These are phyloP conservation scores for Yueomyces sp. DNA, from an alignment of 1,139 yeast species.

Conservation along the genomic window DNA sequence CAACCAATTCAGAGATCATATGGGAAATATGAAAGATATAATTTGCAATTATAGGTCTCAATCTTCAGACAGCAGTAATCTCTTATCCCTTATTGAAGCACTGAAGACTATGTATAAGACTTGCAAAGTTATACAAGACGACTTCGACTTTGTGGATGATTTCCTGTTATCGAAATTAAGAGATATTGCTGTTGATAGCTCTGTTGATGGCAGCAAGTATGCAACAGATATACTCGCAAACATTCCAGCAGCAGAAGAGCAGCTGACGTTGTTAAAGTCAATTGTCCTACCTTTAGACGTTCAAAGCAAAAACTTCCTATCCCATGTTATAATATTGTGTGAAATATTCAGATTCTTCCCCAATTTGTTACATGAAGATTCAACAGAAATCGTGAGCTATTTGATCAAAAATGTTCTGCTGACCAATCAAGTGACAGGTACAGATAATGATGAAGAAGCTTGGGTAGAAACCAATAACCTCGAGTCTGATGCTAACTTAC, in stretches of 20 bases:
- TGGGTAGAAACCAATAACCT: slow-evolving; percentile 43
- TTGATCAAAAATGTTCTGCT: slow-evolving; percentile 52
- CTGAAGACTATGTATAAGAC: slow-evolving; percentile 54
- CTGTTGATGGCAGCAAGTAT: slow-evolving; percentile 53
- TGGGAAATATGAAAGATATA: slow-evolving; percentile 35
- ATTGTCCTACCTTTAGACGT: slow-evolving; percentile 41
- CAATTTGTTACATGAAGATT: slow-evolving; percentile 37
- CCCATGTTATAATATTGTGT: slow-evolving; percentile 49
- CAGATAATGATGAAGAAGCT: slow-evolving; percentile 16
- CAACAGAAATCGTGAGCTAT: slow-evolving; percentile 45
- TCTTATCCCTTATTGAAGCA: slow-evolving; percentile 23
- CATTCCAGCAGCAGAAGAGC: slow-evolving; percentile 31
- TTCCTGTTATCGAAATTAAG: slow-evolving; percentile 32
- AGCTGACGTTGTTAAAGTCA: slow-evolving; percentile 29
- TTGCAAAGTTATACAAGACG: slow-evolving; percentile 28
- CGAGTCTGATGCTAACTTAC: slow-evolving; percentile 22
- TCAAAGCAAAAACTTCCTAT: slow-evolving; percentile 29
- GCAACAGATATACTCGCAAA: slow-evolving; percentile 48
- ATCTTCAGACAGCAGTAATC: slow-evolving; percentile 20
- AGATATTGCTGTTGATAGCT: slow-evolving; percentile 38
- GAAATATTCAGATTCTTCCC: slow-evolving; percentile 49
- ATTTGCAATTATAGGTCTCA: slow-evolving; percentile 12
- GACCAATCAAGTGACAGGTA: slow-evolving; percentile 29
- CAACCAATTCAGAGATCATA: slow-evolving; percentile 48
- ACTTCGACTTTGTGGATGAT: slow-evolving; percentile 17